phyloP scores from a whole-genome alignment of 2,329 filamentous ascomycete species.

The Beauveria bassiana region DNA sequence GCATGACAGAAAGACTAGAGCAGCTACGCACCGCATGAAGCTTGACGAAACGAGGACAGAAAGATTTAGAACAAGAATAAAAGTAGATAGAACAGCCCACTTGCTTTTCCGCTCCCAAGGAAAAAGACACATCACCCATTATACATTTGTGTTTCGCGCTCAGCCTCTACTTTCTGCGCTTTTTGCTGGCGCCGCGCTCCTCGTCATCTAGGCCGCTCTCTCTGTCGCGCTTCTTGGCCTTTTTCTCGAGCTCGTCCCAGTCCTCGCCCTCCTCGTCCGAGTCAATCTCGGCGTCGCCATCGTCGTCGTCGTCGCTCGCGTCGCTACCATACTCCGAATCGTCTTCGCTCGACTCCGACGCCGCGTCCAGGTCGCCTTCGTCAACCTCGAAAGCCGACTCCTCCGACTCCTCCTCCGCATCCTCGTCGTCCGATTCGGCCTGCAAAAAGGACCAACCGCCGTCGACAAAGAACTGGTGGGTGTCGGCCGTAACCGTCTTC shows the following conservation, averaged over 20 bases:
- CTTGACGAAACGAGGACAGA: neutral
- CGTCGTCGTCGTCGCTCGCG: slow-evolving; percentile 74
- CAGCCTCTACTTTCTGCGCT: slow-evolving; percentile 27
- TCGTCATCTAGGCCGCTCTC: slow-evolving; percentile 56
- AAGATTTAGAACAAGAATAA: slow-evolving; percentile 1
- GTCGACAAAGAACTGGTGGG: slow-evolving; percentile 89
- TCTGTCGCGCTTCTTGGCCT: slow-evolving; percentile 78
- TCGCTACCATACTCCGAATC: slow-evolving; percentile 93
- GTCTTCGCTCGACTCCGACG: slow-evolving; percentile 67
- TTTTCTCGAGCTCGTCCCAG: slow-evolving; percentile 91
- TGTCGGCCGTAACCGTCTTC: slow-evolving; percentile 94
- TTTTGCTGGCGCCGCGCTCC: slow-evolving; percentile 61
- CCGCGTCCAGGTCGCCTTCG: slow-evolving; percentile 79
- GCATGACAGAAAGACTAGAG: neutral
- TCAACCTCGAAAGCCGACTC: slow-evolving; percentile 88
- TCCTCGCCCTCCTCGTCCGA: slow-evolving; percentile 76
- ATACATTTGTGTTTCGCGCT: neutral
- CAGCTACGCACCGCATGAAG: neutral
- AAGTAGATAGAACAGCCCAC: neutral
- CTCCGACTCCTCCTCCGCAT: slow-evolving; percentile 64
- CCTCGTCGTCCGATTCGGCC: slow-evolving; percentile 81
- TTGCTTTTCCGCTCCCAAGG: neutral
- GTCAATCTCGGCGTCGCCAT: slow-evolving; percentile 49
- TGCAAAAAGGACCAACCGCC: slow-evolving; percentile 93
- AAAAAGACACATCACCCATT: neutral